Conservation (phyloP, 768 basidiomycete species). For the Floccularia luteovirens region DNA sequence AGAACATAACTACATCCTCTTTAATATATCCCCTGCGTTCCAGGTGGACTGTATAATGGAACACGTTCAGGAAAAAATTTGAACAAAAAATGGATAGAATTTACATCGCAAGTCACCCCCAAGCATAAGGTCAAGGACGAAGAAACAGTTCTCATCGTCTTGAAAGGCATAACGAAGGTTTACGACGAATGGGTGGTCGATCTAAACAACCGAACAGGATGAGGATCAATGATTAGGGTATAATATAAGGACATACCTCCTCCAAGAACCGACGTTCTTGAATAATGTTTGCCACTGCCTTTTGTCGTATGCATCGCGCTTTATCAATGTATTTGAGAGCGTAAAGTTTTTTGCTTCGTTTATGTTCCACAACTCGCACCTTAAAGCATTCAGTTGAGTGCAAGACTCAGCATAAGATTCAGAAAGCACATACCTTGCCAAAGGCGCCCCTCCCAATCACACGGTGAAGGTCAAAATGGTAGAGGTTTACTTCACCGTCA, state of each 20-base stretch:
- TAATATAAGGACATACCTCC: constrained; percentile 47
- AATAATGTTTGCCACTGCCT: constrained; percentile 87
- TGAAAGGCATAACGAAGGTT: constrained; percentile 95
- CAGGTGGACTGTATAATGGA: constrained; percentile 59
- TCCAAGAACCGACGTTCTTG: constrained; percentile 91
- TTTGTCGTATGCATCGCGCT: constrained; percentile 82
- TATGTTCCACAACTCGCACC: constrained; percentile 98
- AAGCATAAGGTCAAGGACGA: constrained; percentile 94
- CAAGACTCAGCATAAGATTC: constrained; percentile 5
- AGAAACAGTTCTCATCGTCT: constrained; percentile 96
- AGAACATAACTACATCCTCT: constrained; percentile 77
- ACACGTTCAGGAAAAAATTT: constrained; percentile 2
- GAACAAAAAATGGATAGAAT: constrained; percentile 2
- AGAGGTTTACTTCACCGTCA: constrained; percentile 80
- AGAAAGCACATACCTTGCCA: constrained; percentile 68
- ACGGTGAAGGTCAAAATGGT: constrained; percentile 93
- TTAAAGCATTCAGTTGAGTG: constrained; percentile 18
- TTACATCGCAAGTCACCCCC: constrained; percentile 89
- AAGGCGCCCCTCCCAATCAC: constrained; percentile 97
- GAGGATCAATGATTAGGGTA: constrained; percentile 3
- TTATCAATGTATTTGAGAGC: constrained; percentile 99
- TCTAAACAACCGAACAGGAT: constrained; percentile 28
- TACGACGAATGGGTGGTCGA: constrained; percentile 85
- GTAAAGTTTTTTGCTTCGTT: constrained; percentile 84
- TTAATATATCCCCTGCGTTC: constrained; percentile 60